phyloP scores from a whole-genome alignment of 805 yeast species.

The Schwanniomyces yamadae region DNA sequence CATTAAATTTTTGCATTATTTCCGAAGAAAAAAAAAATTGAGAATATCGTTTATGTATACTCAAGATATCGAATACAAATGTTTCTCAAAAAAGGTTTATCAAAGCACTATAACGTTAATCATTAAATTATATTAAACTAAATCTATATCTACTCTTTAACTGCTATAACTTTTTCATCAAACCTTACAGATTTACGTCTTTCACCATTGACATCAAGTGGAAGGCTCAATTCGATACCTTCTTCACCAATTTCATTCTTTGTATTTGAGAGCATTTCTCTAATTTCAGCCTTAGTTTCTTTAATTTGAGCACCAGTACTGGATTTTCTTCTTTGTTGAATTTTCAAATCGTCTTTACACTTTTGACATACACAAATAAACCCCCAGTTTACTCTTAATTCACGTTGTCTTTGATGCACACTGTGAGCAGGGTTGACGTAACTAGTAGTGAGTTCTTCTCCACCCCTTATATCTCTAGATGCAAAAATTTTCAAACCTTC shows the following conservation, averaged over 20 bases:
- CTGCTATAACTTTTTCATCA: conserved; percentile 59
- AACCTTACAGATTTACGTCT: conserved; percentile 68
- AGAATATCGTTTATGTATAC: too few relatives aligned
- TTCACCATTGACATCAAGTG: conserved; percentile 32
- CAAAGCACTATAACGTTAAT: too few relatives aligned
- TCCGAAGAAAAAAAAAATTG: neutral
- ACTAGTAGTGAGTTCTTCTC: conserved; percentile 67
- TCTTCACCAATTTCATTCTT: conserved; percentile 42
- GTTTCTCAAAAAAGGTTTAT: too few relatives aligned
- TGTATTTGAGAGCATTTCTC: conserved; percentile 44
- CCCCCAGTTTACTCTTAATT: conserved; percentile 75
- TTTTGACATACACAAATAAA: conserved; percentile 67
- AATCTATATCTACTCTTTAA: conserved; percentile 14
- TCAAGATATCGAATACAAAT: too few relatives aligned
- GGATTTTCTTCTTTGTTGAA: conserved; percentile 47
- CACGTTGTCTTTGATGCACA: conserved; percentile 61
- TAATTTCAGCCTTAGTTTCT: conserved; percentile 35
- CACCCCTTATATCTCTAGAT: conserved; percentile 51
- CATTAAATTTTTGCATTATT: conserved; percentile 2
- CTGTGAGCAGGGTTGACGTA: conserved; percentile 69
- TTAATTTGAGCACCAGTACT: conserved; percentile 21
- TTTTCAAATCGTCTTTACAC: conserved; percentile 56
- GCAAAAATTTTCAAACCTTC: conserved; percentile 64
- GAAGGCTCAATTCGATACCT: conserved; percentile 45
- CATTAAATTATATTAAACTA: neutral